Evolutionary conservation across 108 stramenopile genomes (phyloP), one percentile per base, ranked within the genome.

Genomic region (Stephanodiscus minutulus): DNA sequence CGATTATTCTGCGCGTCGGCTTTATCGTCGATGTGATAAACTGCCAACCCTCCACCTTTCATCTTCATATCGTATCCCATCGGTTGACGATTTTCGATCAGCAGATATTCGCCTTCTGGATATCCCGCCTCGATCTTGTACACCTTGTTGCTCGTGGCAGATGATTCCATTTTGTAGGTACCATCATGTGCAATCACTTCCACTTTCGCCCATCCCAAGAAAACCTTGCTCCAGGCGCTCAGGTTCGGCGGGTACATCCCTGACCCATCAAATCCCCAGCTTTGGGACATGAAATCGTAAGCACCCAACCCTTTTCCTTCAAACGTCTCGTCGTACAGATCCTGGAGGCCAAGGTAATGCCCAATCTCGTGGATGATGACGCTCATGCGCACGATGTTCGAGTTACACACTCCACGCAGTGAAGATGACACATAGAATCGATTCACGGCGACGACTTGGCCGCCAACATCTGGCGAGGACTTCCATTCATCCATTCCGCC

Each of bases 41-140:
- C 84, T 24, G 86, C 83, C 61, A 91, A 66, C 8, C 89, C 89
- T 27, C 84, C 86, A 11, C 63, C 65, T 21, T 64, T 57, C 18
- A 87, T 29, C 24, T 62, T 37, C 22, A 22, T 49, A 69, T 91
- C 89, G 61, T 72, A 88, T 7, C 86, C 82, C 27, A 39, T 61
- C 9, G 70, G 72, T 60, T 83, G 79, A 44, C 89, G 82, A 68
- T 88, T 91, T 67, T 91, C 89, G 11, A 91, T 81, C 41, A 91
- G 71, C 11, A 88, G 64, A 66, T 88, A 90, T 71, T 91, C 89
- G 33, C 77, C 84, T 17, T 64, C 63, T 1, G 70, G 61, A 72
- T 72, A 77, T 0, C 84, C 79, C 24, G 68, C 64, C n/a, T 71
- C 20, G 41, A 91, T 85, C n/a, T 66, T 60, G 48, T 84, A 88